Base-by-base conservation (phyloP, 2,329 filamentous ascomycete species). In the Stemphylium beticola region DNA sequence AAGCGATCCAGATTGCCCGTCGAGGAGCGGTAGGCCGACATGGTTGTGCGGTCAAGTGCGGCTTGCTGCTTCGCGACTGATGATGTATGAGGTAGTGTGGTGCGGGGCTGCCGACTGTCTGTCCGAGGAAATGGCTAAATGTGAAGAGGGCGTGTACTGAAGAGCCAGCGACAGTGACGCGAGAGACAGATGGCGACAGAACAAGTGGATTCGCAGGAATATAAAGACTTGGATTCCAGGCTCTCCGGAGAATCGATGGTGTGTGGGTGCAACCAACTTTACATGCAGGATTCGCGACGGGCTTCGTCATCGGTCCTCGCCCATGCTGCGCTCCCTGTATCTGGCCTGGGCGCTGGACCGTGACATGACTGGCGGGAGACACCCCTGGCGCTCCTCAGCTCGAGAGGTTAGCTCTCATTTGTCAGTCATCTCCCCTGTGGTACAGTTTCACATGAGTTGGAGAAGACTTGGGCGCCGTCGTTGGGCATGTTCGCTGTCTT, bases 1-100 rank as follows among this genome's bases (percentile, higher is more conserved):
- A 72, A 75, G 60, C 74, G 75, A 38, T 75, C 74, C 41, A 81
- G 71, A 52, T 77, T 74, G 58, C 77, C 77, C 17, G 75, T 74
- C n/a, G 77, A 78, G 49, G 73, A 72, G 49, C 74, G 69, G 60
- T 73, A 74, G 31, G 33, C 51, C 11, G 55, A 57, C 71, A 74
- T 74, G 59, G 42, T 51, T 65, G 58, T 29, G 29, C 15, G 44
- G 29, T 46, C 39, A 45, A 22, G 43, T 20, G 36, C 17, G 54
- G 53, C 32, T 44, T 36, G 38, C 54, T 44, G 47, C 34, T 37
- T 22, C n/a, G 31, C 20, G 34, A 42, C 40, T 17, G 40, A 20
- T 47, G 51, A 42, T 61, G 58, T 56, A 48, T 50, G 51, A 48
- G 48, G 36, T 52, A 33, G 49, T 46, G 29, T 52, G 55, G 53